Conservation (phyloP, 1,284 basidiomycete genomes). For the Marasmius sp. region DNA sequence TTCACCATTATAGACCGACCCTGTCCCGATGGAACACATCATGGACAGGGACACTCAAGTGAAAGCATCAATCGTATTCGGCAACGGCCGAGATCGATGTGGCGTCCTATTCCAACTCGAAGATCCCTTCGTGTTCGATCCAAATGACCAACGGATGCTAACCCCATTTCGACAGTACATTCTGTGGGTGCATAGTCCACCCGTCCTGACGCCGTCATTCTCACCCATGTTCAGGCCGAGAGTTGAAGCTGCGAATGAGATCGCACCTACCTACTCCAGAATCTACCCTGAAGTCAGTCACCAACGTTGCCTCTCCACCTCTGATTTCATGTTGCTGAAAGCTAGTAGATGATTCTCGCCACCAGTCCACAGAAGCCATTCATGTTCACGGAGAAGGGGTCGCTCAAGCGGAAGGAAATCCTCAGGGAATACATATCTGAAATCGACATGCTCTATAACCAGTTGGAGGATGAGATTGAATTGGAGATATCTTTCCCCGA, state of each 20-base stretch:
- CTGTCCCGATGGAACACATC: constrained; percentile 28
- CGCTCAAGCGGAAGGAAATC: background rate
- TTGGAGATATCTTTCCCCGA: background rate
- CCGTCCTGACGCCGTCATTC: background rate
- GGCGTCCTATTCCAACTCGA: constrained; percentile 36
- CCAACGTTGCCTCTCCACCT: background rate
- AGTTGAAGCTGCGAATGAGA: background rate
- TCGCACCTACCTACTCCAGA: background rate
- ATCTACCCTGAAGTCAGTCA: background rate
- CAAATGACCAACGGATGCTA: constrained; percentile 14
- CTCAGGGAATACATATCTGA: constrained; percentile 1
- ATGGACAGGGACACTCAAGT: constrained; percentile 31
- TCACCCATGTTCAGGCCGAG: background rate
- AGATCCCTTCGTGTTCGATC: constrained; percentile 22
- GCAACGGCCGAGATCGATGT: constrained; percentile 31
- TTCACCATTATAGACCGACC: constrained; percentile 26
- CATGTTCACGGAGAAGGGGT: constrained; percentile 11
- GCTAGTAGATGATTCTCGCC: constrained; percentile 7
- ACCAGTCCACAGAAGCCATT: constrained; percentile 7
- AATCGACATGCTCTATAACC: constrained; percentile 7
- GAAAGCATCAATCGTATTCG: constrained; percentile 27
- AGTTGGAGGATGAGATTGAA: background rate
- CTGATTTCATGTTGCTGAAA: background rate
- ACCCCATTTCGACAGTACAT: background rate
- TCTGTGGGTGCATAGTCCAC: background rate